Conservation (phyloP, 225 moss, liverwort and hornwort genomes). For the Ulota crispa region DNA sequence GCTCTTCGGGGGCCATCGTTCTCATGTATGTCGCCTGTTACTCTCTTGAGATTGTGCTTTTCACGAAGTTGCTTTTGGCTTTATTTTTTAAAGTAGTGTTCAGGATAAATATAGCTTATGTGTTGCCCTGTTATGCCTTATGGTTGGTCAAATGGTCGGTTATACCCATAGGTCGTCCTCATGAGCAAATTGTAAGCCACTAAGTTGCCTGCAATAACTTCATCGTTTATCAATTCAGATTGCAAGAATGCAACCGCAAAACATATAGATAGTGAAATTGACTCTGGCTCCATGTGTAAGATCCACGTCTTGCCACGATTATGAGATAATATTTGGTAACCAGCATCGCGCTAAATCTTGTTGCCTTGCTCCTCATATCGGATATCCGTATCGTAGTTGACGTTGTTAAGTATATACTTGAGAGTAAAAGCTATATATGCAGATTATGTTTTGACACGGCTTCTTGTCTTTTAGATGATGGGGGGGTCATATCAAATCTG, state of each 20-base stretch:
- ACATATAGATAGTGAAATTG: not conserved
- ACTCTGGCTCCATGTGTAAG: not conserved
- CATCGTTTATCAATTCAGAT: not conserved
- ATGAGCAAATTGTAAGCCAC: not conserved
- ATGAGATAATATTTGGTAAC: not conserved
- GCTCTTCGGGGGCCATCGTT: slow-evolving; percentile 94
- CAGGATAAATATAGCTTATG: slow-evolving; percentile 15
- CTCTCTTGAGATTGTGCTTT: slow-evolving; percentile 12
- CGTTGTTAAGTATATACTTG: not conserved
- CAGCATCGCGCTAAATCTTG: not conserved
- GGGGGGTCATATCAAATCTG: slow-evolving; percentile 36
- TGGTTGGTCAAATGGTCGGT: slow-evolving; percentile 1
- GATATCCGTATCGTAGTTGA: not conserved
- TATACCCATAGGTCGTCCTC: not conserved
- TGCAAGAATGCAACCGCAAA: not conserved
- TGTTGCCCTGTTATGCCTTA: not conserved
- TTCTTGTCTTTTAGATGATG: slow-evolving; percentile 43
- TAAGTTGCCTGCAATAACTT: not conserved
- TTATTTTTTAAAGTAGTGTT: not conserved
- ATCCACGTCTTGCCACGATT: not conserved
- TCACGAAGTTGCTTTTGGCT: not conserved
- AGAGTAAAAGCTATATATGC: not conserved
- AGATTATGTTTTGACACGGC: slow-evolving; percentile 8
- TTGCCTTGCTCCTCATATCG: not conserved
- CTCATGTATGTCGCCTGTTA: slow-evolving; percentile 49